These are phyloP conservation scores for Nitzschia sp. DNA, from an alignment of 108 stramenopile genomes.

Conservation along the genomic window DNA sequence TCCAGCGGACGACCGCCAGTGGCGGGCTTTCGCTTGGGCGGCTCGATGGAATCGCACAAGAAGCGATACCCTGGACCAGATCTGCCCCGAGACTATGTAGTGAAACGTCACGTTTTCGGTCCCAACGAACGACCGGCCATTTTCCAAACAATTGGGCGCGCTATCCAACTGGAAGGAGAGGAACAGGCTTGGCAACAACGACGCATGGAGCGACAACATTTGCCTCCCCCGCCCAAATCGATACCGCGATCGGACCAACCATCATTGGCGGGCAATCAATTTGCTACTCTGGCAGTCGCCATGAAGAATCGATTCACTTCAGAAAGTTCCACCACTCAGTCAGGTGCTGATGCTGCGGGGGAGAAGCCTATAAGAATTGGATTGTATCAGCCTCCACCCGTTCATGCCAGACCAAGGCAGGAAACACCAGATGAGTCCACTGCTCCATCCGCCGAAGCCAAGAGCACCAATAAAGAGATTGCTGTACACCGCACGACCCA, in stretches of 20 bases:
- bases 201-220: constrained; percentile 13
- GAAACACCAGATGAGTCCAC: not conserved
- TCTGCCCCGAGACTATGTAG: constrained; percentile 42
- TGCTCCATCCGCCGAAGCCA: not conserved
- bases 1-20: constrained; percentile 45
- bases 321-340: not conserved
- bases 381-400: constrained; percentile 24
- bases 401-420: not conserved
- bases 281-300: constrained; percentile 40
- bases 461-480: constrained; percentile 1
- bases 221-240: too few relatives aligned
- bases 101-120: constrained; percentile 47
- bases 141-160: constrained; percentile 33
- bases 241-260: constrained; percentile 1
- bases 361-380: constrained; percentile 3
- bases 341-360: not conserved
- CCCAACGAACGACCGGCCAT: constrained; percentile 41
- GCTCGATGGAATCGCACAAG: constrained; percentile 29
- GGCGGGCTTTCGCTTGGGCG: constrained; percentile 53
- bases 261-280: constrained; percentile 29
- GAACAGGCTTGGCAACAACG: constrained; percentile 20
- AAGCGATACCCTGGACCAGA: constrained; percentile 61
- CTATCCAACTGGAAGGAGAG: constrained; percentile 19
- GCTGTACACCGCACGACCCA: constrained; percentile 23
- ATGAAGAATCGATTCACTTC: constrained; percentile 58